Base-by-base conservation (phyloP, 2,329 filamentous ascomycete genomes). In the Calonectria pseudoturangicola region DNA sequence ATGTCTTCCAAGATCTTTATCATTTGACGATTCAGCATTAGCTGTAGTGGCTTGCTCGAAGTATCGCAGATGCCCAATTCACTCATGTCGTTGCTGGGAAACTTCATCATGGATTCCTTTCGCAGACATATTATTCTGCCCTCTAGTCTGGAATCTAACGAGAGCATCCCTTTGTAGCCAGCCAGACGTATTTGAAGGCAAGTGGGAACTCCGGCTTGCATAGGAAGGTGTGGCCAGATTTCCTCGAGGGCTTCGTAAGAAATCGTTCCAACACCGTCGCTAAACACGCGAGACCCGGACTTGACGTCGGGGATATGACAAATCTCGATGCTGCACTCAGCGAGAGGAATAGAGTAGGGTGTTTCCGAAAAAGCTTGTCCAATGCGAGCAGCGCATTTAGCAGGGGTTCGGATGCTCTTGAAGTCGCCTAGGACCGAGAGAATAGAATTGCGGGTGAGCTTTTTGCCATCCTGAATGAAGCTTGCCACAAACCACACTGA, bases 1-100 rank as follows among this genome's bases (percentile, higher is more conserved):
- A 96, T 91, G 75, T 97, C 95, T 79, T 98, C 95, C 0, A 98
- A 82, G 6, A 97, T 95, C 81, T 97, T 97, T 84, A 97, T 95
- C 73, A 96, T 87, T 75, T 94, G 94, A 0, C 93, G 91, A 79
- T 97, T 97, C 1, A 97, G 88, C 21, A 92, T 90, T 76, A 96
- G 87, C 0, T 90, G 90, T 8, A 96, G 87, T 0, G 94, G 92
- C 64, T 88, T 91, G 45, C 90, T 91, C 0, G 91, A 92, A 50
- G 91, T 88, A 58, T 93, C 93, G 79, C 93, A 96, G 54, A 95
- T 94, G 72, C 93, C 94, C 1, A 96, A 86, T 64, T 93, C 88
- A 5, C 81, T 81, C 2, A 81, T 84, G 47, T 89, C 87, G 0
- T 85, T 79, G 65, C 91, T 92, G 1, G 87, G 81, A 75, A 97